Evolutionary conservation across 345 rosid genomes (phyloP).

Genomic region (Pseudoturritis turrita): DNA sequence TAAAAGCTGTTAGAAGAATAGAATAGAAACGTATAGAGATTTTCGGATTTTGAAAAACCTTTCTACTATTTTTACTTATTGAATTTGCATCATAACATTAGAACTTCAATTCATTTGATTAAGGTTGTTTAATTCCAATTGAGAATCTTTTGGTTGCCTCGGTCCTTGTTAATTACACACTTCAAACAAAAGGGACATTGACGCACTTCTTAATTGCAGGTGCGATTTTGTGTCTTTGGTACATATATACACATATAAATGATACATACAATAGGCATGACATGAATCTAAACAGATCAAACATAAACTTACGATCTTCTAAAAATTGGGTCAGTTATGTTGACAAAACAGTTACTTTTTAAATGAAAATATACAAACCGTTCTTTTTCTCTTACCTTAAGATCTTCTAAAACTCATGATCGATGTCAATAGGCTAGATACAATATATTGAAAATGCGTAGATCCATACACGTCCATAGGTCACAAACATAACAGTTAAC

Average conservation of each 20-base stretch:
- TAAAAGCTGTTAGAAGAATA: constrained; percentile 73
- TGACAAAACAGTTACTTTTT: too few relatives aligned
- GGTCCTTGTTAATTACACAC: neutral
- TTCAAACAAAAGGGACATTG: neutral
- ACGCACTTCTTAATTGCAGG: neutral
- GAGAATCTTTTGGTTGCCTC: neutral
- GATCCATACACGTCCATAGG: neutral
- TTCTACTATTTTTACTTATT: neutral
- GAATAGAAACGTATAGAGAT: constrained; percentile 52
- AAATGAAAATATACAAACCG: too few relatives aligned
- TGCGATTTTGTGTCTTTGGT: neutral
- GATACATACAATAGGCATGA: neutral
- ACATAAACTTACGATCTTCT: too few relatives aligned
- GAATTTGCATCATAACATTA: constrained; percentile 23
- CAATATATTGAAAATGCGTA: neutral
- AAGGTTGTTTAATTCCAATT: neutral
- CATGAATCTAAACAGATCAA: too few relatives aligned
- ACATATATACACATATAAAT: neutral
- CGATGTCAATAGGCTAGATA: too few relatives aligned
- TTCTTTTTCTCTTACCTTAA: too few relatives aligned
- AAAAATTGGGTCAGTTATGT: too few relatives aligned
- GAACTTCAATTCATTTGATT: constrained; percentile 1
- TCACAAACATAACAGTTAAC: neutral
- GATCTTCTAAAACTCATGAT: too few relatives aligned
- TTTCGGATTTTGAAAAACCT: constrained; percentile 30